These are phyloP conservation scores for Microdochium paspali DNA, from an alignment of 2,329 filamentous ascomycete species.

Conservation along the genomic window DNA sequence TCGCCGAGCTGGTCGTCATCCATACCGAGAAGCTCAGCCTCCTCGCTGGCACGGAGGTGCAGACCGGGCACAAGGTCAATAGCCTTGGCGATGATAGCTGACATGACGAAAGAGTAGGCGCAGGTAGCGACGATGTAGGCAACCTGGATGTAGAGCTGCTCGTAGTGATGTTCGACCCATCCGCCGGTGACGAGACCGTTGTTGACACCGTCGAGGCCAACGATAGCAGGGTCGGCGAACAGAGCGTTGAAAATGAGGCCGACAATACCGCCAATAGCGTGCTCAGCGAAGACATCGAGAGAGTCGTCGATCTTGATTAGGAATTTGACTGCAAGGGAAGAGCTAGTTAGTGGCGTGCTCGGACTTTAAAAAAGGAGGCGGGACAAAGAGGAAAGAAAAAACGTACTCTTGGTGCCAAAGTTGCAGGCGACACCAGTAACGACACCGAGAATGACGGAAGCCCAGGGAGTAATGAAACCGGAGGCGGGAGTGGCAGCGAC, in stretches of 20 bases:
- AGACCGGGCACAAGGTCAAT: constrained; percentile 72
- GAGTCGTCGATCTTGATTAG: constrained; percentile 59
- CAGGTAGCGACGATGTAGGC: constrained; percentile 62
- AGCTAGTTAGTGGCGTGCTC: neutral
- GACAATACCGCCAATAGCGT: constrained; percentile 60
- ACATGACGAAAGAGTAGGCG: constrained; percentile 65
- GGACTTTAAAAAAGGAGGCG: neutral
- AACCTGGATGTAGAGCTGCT: constrained; percentile 69
- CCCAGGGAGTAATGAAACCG: constrained; percentile 60
- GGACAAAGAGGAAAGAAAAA: neutral
- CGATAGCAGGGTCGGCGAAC: constrained; percentile 61
- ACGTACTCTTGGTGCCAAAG: constrained; percentile 52
- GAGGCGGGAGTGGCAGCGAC: constrained; percentile 62
- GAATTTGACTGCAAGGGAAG: constrained; percentile 35
- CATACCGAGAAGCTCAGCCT: constrained; percentile 80
- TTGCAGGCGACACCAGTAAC: constrained; percentile 58
- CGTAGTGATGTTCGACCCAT: constrained; percentile 67
- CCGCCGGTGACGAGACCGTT: constrained; percentile 45
- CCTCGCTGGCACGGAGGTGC: constrained; percentile 69
- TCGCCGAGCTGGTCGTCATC: constrained; percentile 86
- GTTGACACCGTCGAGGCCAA: constrained; percentile 66
- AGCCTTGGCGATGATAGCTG: constrained; percentile 61
- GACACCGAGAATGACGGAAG: constrained; percentile 56
- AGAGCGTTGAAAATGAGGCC: constrained; percentile 65
- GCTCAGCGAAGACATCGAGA: constrained; percentile 64